Base-by-base conservation (phyloP, 495 filamentous ascomycete species). In the Pseudotulostoma volvatum region DNA sequence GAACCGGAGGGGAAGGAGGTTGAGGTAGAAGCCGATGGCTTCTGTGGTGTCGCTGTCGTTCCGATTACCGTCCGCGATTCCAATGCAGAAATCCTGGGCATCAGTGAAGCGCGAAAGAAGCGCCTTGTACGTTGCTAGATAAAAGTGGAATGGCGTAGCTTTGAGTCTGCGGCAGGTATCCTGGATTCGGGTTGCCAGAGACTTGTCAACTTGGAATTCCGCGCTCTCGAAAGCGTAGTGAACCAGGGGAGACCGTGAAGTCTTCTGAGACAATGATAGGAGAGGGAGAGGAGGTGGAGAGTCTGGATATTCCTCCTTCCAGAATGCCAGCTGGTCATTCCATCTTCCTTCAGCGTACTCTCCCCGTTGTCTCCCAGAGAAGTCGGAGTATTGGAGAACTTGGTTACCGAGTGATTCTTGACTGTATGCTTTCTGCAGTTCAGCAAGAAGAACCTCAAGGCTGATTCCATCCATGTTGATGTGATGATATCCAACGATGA, bases 401-500 rank as follows among this genome's bases (percentile, higher is more conserved):
- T 25, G 25, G 0, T 28, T 11, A 0, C 36, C 28, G 1, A 59
- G 40, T 3, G 37, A 0, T 7, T 52, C 15, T 0, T 54, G 50
- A 2, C 51, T 42, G 37, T 70, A 70, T 1, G 44, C 52, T 18
- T 50, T 50, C 11, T 60, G 46, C 0, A 71, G 40, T n/a, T 71
- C 63, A 0, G 44, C 40, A 16, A 61, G 49, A 8, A 66, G 44
- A 23, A 61, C 38, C 23, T 64, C 46, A 4, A 60, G 54, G 34
- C 62, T 61, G 13, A 61, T 44, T 0, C 63, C 66, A 39, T 73
- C 69, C 49, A 71, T 64, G 30, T 49, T 41, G 40, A 73, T 70
- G 37, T 73, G 69, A 23, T 67, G 61, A 36, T 53, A 64, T 9
- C 41, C 44, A 18, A 63, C 31, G 1, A 67, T 23, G 0, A 64